These are phyloP conservation scores for Daldinia grandis DNA, from an alignment of 495 filamentous ascomycete genomes.

Conservation along the genomic window DNA sequence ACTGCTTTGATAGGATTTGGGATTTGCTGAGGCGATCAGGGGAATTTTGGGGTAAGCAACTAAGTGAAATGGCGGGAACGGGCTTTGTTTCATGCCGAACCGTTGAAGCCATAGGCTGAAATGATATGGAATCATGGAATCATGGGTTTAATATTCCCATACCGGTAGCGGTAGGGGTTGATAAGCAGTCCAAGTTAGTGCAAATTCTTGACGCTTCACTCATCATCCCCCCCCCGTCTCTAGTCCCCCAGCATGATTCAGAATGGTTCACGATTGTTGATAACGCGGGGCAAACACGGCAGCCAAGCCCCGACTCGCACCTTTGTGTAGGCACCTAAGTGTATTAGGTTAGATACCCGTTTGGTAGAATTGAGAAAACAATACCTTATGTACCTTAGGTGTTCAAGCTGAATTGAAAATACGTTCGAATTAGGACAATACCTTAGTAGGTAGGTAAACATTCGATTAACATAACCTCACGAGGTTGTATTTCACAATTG, in stretches of 20 bases:
- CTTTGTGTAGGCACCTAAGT: no score
- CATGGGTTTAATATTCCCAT: not conserved
- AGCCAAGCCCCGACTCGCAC: conserved; percentile 3
- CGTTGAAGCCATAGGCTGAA: not conserved
- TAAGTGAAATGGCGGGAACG: conserved; percentile 7
- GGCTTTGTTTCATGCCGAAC: conserved; percentile 23
- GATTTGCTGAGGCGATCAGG: conserved; percentile 23
- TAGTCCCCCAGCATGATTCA: not conserved
- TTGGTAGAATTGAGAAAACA: no score
- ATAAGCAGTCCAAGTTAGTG: not conserved
- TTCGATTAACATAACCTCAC: conserved; percentile 18
- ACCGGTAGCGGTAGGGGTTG: not conserved
- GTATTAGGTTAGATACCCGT: no score
- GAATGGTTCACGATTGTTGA: not conserved
- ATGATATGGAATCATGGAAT: not conserved
- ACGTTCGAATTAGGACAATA: no score
- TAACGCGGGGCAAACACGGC: conserved; percentile 5
- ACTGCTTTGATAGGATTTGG: conserved; percentile 17
- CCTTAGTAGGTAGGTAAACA: not conserved
- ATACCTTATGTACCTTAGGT: no score
- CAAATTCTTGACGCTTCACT: not conserved
- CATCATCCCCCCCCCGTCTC: not conserved
- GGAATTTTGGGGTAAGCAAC: conserved; percentile 6
- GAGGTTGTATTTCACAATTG: conserved; percentile 10
- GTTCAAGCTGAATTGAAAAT: no score